These are phyloP conservation scores for Lumnitzera racemosa DNA, from an alignment of 345 rosid genomes.

Conservation along the genomic window DNA sequence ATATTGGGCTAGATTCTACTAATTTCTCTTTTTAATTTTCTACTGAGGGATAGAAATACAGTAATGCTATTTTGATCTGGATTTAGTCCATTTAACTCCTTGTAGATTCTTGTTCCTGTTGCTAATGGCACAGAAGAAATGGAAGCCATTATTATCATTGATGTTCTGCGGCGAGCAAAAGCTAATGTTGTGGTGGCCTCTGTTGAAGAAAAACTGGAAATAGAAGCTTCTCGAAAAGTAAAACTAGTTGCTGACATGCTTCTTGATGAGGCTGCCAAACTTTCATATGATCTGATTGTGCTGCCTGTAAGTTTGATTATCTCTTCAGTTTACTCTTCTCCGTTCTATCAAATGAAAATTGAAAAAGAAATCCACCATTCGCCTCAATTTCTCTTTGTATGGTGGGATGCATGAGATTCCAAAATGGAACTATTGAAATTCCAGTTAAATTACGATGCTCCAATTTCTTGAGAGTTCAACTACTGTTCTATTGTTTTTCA, in stretches of 20 bases:
- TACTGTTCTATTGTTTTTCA: no score
- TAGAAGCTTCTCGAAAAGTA: constrained; percentile 76
- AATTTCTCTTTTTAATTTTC: background rate
- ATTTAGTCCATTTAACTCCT: background rate
- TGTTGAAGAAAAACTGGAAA: constrained; percentile 67
- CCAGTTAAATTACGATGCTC: no score
- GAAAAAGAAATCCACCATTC: no score
- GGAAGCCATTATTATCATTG: constrained; percentile 81
- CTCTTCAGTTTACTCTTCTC: no score
- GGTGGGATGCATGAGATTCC: no score
- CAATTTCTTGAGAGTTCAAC: no score
- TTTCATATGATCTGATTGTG: constrained; percentile 76
- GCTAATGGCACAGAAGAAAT: constrained; percentile 91
- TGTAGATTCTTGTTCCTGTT: constrained; percentile 87
- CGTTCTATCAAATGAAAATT: no score
- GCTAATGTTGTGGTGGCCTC: constrained; percentile 84
- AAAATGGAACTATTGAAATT: no score
- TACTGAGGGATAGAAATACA: background rate
- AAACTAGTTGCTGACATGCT: constrained; percentile 80
- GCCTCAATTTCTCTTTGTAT: no score
- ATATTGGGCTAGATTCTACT: no score
- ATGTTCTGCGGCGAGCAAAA: constrained; percentile 75
- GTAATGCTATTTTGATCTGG: background rate
- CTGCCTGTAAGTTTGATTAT: constrained; percentile 54
- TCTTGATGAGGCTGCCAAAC: constrained; percentile 78